These are phyloP conservation scores for Phalaenopsis equestris DNA, from an alignment of 106 monocot genomes.

Conservation along the genomic window DNA sequence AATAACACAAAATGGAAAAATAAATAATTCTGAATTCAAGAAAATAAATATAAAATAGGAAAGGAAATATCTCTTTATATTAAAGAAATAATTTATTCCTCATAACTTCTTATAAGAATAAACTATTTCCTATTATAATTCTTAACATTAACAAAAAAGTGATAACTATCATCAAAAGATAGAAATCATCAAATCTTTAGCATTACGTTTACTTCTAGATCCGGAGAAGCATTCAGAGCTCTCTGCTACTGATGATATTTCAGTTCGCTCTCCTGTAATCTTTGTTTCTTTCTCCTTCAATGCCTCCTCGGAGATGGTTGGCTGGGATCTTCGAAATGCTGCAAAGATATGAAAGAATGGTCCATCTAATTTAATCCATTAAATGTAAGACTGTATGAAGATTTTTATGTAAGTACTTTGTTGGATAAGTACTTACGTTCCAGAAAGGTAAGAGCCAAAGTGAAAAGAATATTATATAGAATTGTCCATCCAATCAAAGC, in stretches of 20 bases:
- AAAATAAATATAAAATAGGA: too few relatives aligned
- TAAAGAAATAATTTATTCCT: too few relatives aligned
- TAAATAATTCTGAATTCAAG: too few relatives aligned
- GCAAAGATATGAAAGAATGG: neutral
- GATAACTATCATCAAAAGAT: neutral
- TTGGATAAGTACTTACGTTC: constrained; percentile 13
- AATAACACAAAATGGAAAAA: too few relatives aligned
- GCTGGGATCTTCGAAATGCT: constrained; percentile 21
- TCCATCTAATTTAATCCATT: neutral
- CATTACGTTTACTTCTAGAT: neutral
- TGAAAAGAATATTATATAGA: constrained; percentile 20
- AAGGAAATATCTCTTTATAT: too few relatives aligned
- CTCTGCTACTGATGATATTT: neutral
- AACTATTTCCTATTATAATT: too few relatives aligned
- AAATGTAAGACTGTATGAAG: neutral
- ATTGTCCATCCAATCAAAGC: constrained; percentile 21
- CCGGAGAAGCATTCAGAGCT: neutral
- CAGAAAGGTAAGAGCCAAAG: constrained; percentile 17
- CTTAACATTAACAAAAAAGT: neutral
- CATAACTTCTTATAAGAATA: too few relatives aligned
- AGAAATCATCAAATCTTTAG: neutral
- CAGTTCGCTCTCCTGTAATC: neutral
- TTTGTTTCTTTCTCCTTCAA: constrained; percentile 21
- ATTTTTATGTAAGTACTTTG: neutral
- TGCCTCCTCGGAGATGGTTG: constrained; percentile 16